Evolutionary conservation across 2,329 filamentous ascomycete genomes (phyloP).

Genomic region (Akanthomyces muscarius): DNA sequence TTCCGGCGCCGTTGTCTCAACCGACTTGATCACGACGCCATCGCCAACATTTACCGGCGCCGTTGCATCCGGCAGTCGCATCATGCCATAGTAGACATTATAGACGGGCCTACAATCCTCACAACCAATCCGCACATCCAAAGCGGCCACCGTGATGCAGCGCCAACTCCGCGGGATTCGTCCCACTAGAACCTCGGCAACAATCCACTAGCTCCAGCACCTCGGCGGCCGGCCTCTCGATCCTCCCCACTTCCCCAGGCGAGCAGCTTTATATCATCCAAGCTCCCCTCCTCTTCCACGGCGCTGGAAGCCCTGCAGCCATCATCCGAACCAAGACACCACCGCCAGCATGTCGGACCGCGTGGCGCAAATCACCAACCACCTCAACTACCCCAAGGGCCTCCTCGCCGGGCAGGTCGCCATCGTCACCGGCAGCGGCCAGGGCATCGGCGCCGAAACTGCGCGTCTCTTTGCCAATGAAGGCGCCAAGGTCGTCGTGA

Average conservation of each 20-base stretch:
- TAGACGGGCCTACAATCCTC: background rate
- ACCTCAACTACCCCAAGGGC: slow-evolving; percentile 79
- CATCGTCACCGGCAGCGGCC: slow-evolving; percentile 82
- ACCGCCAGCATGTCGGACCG: slow-evolving; percentile 48
- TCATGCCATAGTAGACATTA: background rate
- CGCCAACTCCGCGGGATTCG: slow-evolving; percentile 1
- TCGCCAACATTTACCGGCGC: background rate
- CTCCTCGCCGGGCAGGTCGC: slow-evolving; percentile 76
- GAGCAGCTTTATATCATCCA: background rate
- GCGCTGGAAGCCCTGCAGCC: no score
- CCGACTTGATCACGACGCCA: no score
- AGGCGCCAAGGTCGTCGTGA: slow-evolving; percentile 77
- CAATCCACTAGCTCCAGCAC: background rate
- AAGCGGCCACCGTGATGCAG: background rate
- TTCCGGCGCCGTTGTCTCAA: no score
- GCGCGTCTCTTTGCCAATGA: slow-evolving; percentile 82
- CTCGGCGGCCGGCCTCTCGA: background rate
- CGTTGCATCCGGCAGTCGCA: background rate
- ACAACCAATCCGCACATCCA: no score
- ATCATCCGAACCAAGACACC: background rate
- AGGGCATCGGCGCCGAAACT: slow-evolving; percentile 84
- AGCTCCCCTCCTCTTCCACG: background rate
- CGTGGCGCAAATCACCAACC: slow-evolving; percentile 66
- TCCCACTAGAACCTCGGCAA: slow-evolving; percentile 10
- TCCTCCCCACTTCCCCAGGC: slow-evolving; percentile 10